Evolutionary conservation across 2,329 filamentous ascomycete species (phyloP), one percentile per base, ranked within the genome.

Genomic region (Amylocarpus encephaloides): DNA sequence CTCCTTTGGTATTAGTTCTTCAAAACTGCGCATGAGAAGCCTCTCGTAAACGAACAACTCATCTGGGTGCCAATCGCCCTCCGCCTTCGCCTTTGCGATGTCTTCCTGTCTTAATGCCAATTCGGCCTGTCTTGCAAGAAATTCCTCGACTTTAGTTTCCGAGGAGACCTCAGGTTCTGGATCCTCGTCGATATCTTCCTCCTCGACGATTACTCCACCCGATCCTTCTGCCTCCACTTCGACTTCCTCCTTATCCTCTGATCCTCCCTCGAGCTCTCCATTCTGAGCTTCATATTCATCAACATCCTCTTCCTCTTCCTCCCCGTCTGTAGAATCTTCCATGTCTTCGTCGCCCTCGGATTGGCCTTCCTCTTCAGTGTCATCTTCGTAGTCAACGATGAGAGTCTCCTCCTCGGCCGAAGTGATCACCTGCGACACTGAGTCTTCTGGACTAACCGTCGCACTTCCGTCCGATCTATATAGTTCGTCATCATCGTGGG

Each of bases 11-110:
- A 67, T 41, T 29, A 66, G 22, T 33, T 52, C 47, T 50, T 67
- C 63, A 45, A 61, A 64, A 19, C 62, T 61, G 26, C 65, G 62
- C 46, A 63, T 51, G 32, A 57, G 48, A 10, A 67, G 41, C 47
- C 59, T 61, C 29, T 64, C 61, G 36, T 61, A 62, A 16, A 67
- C 48, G 26, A 56, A 60, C 0, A 64, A 35, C 34, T 61, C 62
- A 15, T 66, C 62, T 9, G 57, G 45, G 32, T 64, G 60, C 64
- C 62, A 66, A 15, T 58, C 53, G 10, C 59, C 63, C 16, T 48
- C 46, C 4, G 52, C 57, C 44, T 54, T 62, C 16, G 50, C 55
- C 46, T 54, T 57, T 35, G 58, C 51, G 15, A 66, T 56, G 7
- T 58, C 56, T 29, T 60, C 57, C 40, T 54, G 56, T 36, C 53